Conservation (phyloP, 257 asterid genomes). For the Salvia rosmarinus region DNA sequence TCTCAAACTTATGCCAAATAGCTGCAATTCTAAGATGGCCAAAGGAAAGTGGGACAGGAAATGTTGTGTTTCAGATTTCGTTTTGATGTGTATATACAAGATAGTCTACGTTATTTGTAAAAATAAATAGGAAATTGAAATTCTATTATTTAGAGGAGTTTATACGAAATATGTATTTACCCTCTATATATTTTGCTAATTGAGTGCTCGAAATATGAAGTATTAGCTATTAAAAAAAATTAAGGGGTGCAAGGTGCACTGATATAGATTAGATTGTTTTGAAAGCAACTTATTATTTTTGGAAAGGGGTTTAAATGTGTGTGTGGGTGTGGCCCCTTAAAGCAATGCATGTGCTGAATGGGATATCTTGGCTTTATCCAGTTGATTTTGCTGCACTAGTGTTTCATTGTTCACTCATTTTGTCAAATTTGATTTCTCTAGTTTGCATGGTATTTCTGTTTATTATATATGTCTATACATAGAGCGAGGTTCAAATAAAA, state of each 20-base stretch:
- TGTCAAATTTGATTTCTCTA: neutral
- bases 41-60: too few relatives aligned
- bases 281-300: constrained; percentile 14
- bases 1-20: too few relatives aligned
- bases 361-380: constrained; percentile 29
- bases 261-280: neutral
- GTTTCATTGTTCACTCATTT: neutral
- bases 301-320: constrained; percentile 19
- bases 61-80: too few relatives aligned
- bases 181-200: neutral
- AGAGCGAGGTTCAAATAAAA: too few relatives aligned
- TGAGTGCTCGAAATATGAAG: neutral
- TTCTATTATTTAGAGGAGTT: too few relatives aligned
- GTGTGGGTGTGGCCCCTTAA: constrained; percentile 21
- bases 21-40: too few relatives aligned
- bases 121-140: too few relatives aligned
- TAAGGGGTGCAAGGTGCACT: neutral
- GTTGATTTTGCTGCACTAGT: constrained; percentile 19
- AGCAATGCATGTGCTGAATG: constrained; percentile 31
- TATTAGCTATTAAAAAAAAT: neutral
- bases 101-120: too few relatives aligned
- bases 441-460: neutral
- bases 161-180: neutral
- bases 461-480: too few relatives aligned
- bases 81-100: too few relatives aligned